Percentiles rank a stretch among this genome's conserved stretches.
Evolutionary conservation across 2,329 filamentous ascomycete genomes (phyloP).

Genomic region (Paecilomyces dactylethromorphus): DNA sequence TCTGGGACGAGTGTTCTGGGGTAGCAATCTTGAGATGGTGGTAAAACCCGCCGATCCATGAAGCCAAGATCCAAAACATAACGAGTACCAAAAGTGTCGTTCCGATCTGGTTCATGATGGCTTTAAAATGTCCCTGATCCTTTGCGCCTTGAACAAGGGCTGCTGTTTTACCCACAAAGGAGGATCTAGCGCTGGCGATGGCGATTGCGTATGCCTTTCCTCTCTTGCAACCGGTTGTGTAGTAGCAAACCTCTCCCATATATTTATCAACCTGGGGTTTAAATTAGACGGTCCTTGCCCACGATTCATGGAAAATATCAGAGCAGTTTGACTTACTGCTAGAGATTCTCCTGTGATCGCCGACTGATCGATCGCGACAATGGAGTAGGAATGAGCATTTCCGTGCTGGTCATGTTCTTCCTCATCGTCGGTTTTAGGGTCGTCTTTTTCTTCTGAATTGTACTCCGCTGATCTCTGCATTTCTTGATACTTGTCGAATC

Average conservation of each 20-base stretch:
- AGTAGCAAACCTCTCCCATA: conserved; percentile 66
- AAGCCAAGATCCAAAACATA: conserved; percentile 63
- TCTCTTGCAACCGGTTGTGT: conserved; percentile 70
- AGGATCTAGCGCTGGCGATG: conserved; percentile 58
- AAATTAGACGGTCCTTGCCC: neutral
- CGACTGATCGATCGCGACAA: conserved; percentile 65
- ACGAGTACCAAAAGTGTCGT: conserved; percentile 63
- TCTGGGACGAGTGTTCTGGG: conserved; percentile 45
- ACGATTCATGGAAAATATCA: neutral
- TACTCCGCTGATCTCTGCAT: conserved; percentile 51
- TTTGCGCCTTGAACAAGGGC: conserved; percentile 63
- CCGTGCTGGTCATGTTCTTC: conserved; percentile 50
- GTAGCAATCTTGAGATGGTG: conserved; percentile 51
- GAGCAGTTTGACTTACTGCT: conserved; percentile 53
- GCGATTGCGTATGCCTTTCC: conserved; percentile 64
- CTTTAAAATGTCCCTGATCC: conserved; percentile 69
- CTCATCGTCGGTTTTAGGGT: conserved; percentile 36
- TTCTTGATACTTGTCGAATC: conserved; percentile 57
- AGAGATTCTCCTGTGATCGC: conserved; percentile 70
- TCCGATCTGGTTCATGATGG: conserved; percentile 70
- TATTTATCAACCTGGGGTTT: conserved; percentile 21
- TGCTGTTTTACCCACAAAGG: conserved; percentile 67
- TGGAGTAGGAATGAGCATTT: conserved; percentile 49
- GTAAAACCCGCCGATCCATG: conserved; percentile 70
- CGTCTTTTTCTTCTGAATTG: conserved; percentile 46